A percentile compares a stretch with the other conserved stretches of the same genome.
phyloP scores from a whole-genome alignment of 495 filamentous ascomycete genomes.

The Aspergillus campestris region DNA sequence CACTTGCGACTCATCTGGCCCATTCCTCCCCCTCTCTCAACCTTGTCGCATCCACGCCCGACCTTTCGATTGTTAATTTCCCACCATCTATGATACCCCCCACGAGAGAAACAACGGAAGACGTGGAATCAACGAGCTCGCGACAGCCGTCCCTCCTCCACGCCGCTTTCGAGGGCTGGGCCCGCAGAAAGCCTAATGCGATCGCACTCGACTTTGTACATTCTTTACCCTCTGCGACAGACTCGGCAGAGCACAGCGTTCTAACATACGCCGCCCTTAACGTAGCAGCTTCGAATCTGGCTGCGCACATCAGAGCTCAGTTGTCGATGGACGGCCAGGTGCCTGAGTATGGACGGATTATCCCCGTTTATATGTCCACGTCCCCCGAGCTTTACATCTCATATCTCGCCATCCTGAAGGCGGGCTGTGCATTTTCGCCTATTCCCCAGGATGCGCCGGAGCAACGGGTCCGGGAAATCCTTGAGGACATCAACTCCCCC shows the following conservation, averaged over 20 bases:
- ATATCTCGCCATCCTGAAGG: slow-evolving; percentile 61
- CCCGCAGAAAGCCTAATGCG: slow-evolving; percentile 11
- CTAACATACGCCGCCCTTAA: slow-evolving; percentile 18
- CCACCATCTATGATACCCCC: slow-evolving; percentile 16
- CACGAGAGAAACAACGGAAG: background rate
- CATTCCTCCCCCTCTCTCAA: slow-evolving; percentile 6
- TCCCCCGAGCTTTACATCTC: slow-evolving; percentile 61
- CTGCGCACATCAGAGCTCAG: slow-evolving; percentile 10
- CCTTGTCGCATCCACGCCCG: background rate
- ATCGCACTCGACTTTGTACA: slow-evolving; percentile 22
- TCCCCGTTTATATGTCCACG: slow-evolving; percentile 66
- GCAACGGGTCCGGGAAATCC: slow-evolving; percentile 62
- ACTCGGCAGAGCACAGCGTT: slow-evolving; percentile 12
- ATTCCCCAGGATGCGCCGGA: slow-evolving; percentile 60
- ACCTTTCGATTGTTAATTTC: slow-evolving; percentile 17
- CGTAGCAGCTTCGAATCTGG: slow-evolving; percentile 13
- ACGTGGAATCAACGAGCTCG: background rate
- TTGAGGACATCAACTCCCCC: slow-evolving; percentile 50
- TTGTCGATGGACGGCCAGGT: background rate
- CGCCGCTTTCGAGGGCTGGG: slow-evolving; percentile 18
- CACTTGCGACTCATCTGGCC: slow-evolving; percentile 5
- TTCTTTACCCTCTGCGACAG: slow-evolving; percentile 9
- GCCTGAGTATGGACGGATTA: slow-evolving; percentile 25
- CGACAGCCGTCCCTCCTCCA: slow-evolving; percentile 12
- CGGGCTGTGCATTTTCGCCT: slow-evolving; percentile 70